These are phyloP conservation scores for Xylariaceae sp. DNA, from an alignment of 2,329 filamentous ascomycete species.

Conservation along the genomic window DNA sequence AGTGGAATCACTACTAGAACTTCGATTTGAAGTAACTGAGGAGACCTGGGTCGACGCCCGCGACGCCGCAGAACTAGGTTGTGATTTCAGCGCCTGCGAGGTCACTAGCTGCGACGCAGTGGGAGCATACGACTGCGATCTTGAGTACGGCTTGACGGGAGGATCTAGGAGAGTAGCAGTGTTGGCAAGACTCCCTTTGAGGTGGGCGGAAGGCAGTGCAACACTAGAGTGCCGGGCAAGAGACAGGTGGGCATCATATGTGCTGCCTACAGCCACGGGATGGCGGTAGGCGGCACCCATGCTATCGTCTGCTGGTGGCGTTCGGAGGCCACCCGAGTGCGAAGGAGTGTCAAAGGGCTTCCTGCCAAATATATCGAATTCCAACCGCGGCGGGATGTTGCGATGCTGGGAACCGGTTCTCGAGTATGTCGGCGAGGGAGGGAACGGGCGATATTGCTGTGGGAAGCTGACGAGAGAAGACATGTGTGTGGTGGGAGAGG, in stretches of 20 bases:
- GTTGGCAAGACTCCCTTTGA: slow-evolving; percentile 29
- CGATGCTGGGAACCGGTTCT: slow-evolving; percentile 19
- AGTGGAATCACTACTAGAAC: slow-evolving; percentile 26
- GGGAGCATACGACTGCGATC: slow-evolving; percentile 33
- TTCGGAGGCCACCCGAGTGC: slow-evolving; percentile 41
- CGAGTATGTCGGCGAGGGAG: slow-evolving; percentile 26
- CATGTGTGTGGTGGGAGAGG: slow-evolving; percentile 29
- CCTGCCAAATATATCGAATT: slow-evolving; percentile 5
- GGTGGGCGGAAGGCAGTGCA: slow-evolving; percentile 33
- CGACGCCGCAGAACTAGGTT: slow-evolving; percentile 23
- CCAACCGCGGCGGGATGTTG: slow-evolving; percentile 15
- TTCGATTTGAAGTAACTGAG: slow-evolving; percentile 35
- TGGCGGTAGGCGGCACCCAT: slow-evolving; percentile 51
- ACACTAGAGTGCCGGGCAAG: slow-evolving; percentile 37
- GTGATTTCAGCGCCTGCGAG: slow-evolving; percentile 19
- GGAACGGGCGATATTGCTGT: slow-evolving; percentile 26
- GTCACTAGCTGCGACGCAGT: slow-evolving; percentile 28
- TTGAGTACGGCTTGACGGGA: slow-evolving; percentile 23
- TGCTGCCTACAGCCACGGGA: slow-evolving; percentile 36
- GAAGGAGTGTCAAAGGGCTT: slow-evolving; percentile 23
- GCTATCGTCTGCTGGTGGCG: slow-evolving; percentile 46
- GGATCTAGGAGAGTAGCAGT: slow-evolving; percentile 32
- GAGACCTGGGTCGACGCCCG: slow-evolving; percentile 35
- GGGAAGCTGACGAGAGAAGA: slow-evolving; percentile 27
- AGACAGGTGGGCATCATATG: slow-evolving; percentile 42